A percentile compares a stretch with the other conserved stretches of the same genome.
These are phyloP conservation scores for Fragaria ananassa DNA, from an alignment of 306 rosid genomes.

Conservation along the genomic window DNA sequence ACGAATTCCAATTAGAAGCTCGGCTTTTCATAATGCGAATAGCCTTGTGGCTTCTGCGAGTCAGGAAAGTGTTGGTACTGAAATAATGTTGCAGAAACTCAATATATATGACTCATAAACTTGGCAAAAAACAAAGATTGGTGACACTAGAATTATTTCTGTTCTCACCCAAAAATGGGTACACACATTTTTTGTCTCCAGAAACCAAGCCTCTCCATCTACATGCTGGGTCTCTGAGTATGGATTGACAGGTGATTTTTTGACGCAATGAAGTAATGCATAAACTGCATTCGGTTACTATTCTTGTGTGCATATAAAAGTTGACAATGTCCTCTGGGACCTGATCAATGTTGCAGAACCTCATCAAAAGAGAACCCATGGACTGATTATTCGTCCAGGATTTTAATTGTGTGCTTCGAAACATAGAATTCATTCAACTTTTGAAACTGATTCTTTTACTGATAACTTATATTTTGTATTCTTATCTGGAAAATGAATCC, in stretches of 20 bases:
- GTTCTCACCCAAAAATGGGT: conserved; percentile 25
- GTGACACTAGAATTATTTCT: conserved; percentile 1
- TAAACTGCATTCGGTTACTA: not conserved
- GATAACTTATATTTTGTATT: not conserved
- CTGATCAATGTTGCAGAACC: not conserved
- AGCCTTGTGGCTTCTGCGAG: conserved; percentile 67
- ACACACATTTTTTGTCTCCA: conserved; percentile 47
- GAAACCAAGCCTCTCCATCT: conserved; percentile 11
- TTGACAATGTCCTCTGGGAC: not conserved
- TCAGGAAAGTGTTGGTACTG: conserved; percentile 49
- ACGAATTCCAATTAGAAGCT: conserved; percentile 56
- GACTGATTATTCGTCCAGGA: not conserved
- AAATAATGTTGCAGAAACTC: not conserved
- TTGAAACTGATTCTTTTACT: conserved; percentile 13
- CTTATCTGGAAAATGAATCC: not conserved
- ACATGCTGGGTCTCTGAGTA: conserved; percentile 1
- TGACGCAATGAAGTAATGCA: not conserved
- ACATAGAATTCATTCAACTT: not conserved
- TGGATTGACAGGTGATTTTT: conserved; percentile 21
- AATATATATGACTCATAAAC: not conserved
- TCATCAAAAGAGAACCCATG: not conserved
- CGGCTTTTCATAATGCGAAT: conserved; percentile 68
- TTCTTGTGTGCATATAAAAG: not conserved
- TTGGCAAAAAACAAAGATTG: not conserved
- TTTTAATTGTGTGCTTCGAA: not conserved